These are phyloP conservation scores for Pyrrhoderma noxium DNA, from an alignment of 1,284 basidiomycete species.

Conservation along the genomic window DNA sequence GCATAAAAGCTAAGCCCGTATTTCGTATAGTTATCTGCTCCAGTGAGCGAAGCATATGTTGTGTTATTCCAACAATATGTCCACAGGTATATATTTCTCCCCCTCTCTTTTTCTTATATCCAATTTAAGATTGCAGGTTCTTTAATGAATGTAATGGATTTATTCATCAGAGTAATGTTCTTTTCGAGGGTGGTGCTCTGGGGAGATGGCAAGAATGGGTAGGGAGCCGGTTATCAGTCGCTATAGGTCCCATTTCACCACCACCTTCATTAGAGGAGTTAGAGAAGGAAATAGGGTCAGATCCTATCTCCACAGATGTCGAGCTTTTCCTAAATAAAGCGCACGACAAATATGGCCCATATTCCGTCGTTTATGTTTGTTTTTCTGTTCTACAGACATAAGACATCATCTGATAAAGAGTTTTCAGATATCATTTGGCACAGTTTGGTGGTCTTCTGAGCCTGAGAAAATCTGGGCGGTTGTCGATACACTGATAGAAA, in stretches of 20 bases:
- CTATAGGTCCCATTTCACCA: constrained; percentile 2
- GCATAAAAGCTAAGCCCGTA: background rate
- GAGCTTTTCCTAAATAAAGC: constrained; percentile 6
- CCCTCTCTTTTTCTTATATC: background rate
- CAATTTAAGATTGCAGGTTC: background rate
- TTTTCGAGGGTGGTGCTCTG: constrained; percentile 6
- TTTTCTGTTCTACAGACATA: background rate
- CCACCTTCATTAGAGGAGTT: background rate
- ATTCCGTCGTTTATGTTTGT: constrained; percentile 16
- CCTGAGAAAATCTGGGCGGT: constrained; percentile 16
- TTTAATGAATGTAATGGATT: constrained; percentile 12
- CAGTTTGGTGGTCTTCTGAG: constrained; percentile 13
- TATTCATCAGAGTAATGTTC: background rate
- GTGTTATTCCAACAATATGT: background rate
- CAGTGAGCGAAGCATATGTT: background rate
- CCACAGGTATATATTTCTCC: constrained; percentile 2
- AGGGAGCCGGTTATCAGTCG: background rate
- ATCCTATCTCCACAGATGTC: background rate
- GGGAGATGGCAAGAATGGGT: constrained; percentile 8
- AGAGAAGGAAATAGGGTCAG: background rate
- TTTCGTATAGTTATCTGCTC: background rate
- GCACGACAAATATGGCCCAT: constrained; percentile 9
- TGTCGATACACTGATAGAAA: constrained; percentile 13
- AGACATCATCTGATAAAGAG: background rate
- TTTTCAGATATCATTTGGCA: constrained; percentile 18